Percentiles rank a stretch among this genome's conserved stretches.
Conservation (phyloP, 2,329 filamentous ascomycete species). For the Colletotrichum sp. region DNA sequence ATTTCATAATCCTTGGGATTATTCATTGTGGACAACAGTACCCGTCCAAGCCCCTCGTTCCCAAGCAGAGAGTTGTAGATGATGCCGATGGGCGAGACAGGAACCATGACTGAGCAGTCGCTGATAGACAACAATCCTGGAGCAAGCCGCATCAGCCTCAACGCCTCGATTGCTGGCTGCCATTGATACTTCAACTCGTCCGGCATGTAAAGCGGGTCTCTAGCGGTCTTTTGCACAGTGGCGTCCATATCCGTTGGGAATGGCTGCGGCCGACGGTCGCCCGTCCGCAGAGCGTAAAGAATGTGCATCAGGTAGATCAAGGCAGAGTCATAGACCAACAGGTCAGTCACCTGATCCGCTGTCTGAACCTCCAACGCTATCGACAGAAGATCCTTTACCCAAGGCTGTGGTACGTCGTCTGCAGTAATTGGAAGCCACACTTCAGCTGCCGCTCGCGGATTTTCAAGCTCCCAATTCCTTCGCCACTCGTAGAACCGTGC, state of each 20-base stretch:
- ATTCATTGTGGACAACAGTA: background rate
- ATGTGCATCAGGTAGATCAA: background rate
- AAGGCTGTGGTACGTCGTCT: background rate
- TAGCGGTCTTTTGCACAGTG: background rate
- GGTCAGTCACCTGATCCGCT: background rate
- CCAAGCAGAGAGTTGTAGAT: background rate
- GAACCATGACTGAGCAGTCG: background rate
- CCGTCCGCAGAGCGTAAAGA: background rate
- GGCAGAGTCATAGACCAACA: constrained; percentile 1
- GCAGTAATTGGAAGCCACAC: background rate
- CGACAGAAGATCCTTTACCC: background rate
- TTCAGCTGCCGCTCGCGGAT: background rate
- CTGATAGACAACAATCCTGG: background rate
- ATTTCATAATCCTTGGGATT: background rate
- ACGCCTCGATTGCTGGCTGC: background rate
- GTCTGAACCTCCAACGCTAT: background rate
- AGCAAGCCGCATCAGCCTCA: background rate
- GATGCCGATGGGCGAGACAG: background rate
- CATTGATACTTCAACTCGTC: background rate
- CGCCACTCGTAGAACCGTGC: background rate
- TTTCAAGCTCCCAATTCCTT: background rate
- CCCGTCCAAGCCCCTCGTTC: background rate
- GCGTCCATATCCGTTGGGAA: background rate
- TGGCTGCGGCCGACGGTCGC: background rate
- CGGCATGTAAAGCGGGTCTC: background rate